Base-by-base conservation (phyloP, 768 basidiomycete species). In the Aureoboletus auriporus region DNA sequence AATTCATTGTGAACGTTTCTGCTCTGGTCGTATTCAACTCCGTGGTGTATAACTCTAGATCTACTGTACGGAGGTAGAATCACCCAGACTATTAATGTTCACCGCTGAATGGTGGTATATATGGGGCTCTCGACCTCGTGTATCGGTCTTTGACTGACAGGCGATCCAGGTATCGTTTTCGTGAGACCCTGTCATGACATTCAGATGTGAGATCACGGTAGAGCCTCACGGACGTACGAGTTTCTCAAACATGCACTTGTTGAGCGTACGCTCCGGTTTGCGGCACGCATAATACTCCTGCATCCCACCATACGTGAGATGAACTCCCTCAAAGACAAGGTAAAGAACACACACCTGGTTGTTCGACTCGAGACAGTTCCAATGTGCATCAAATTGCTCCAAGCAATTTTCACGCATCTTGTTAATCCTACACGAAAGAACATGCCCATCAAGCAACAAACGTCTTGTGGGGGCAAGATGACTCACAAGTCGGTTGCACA, bases 231-330 rank as follows among this genome's bases (percentile, higher is more conserved):
- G 43, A 81, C 89, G 57, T 57, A 93, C 95, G 58, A 98, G 79
- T 67, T 96, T 97, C 69, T 94, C 86, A 63, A 97, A 94, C 77
- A 95, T 89, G 74, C 95, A 98, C 49, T 83, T 74, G 75, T 98
- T 99, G 40, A 97, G 77, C 46, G 80, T 67, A 53, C 86, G 83
- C 67, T 99, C 96, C 4, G 83, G 84, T 67, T 88, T 85, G 56
- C 96, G 86, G 67, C 96, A 99, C 28, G 75, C 78, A 63, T 85
- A 85, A 68, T 89, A 93, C 71, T 93, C 86, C 93, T 96, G 63
- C 30, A 34, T 46, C 36, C 26, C 9, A 28, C 29, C 14, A 10
- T 9, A 23, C 4, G 20, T 23, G 20, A 23, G 20, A 23, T 23
- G 20, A 23, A 23, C 20, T 23, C 20, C n/a, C 20, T 23, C 23